These are phyloP conservation scores for Wickerhamiella azymoides DNA, from an alignment of 805 yeast genomes.

Conservation along the genomic window DNA sequence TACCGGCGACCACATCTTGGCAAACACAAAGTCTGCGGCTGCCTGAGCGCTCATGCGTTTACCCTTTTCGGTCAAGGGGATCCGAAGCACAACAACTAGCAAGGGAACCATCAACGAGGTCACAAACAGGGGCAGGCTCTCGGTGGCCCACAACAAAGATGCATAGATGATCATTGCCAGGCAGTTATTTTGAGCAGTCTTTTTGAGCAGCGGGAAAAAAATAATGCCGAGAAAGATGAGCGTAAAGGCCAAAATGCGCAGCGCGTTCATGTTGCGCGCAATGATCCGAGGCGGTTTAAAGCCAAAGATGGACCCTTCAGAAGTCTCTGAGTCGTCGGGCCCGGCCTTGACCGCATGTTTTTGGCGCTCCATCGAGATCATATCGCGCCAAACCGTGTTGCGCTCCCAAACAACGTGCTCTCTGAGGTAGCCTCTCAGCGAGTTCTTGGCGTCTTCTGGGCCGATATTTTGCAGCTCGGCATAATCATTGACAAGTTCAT, in stretches of 20 bases:
- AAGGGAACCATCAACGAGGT: conserved; percentile 78
- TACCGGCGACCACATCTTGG: conserved; percentile 91
- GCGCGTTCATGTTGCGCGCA: conserved; percentile 5
- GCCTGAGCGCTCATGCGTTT: conserved; percentile 43
- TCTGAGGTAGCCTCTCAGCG: conserved; percentile 43
- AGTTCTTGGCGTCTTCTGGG: conserved; percentile 34
- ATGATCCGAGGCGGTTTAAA: conserved; percentile 10
- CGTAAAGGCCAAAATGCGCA: conserved; percentile 10
- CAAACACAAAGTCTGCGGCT: conserved; percentile 65
- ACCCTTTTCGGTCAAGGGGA: conserved; percentile 26
- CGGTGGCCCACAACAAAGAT: conserved; percentile 91
- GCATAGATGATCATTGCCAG: conserved; percentile 71
- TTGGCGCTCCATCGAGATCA: conserved; percentile 80
- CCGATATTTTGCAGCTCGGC: conserved; percentile 34
- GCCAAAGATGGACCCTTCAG: not conserved
- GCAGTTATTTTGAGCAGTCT: conserved; percentile 63
- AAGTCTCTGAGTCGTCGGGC: conserved; percentile 2
- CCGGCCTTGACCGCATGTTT: conserved; percentile 49
- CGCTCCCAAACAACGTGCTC: conserved; percentile 97
- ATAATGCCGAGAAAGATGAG: conserved; percentile 37
- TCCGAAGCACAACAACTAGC: conserved; percentile 57
- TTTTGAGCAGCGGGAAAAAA: conserved; percentile 29
- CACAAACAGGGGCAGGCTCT: conserved; percentile 79
- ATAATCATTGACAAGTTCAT: conserved; percentile 39
- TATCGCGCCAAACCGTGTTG: conserved; percentile 94